Base-by-base conservation (phyloP, 1,139 yeast species). In the Candida mesenterica region DNA sequence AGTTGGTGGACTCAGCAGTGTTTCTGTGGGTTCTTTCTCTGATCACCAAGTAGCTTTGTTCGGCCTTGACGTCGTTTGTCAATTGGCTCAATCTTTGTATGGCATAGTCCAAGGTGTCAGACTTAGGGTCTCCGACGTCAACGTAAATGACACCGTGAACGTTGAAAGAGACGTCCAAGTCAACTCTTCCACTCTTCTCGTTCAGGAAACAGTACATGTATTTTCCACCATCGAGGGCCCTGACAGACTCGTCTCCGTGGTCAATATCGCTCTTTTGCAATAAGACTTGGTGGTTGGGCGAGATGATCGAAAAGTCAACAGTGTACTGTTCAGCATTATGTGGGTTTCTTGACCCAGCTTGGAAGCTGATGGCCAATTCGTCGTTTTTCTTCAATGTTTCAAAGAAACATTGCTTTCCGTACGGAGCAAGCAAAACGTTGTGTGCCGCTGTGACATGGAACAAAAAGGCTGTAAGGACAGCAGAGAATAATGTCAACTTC, bases 21-120 rank as follows among this genome's bases (percentile, higher is more conserved):
- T 92, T 92, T 75, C 98, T 85, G 65, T 92, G 98, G 23, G 95
- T 86, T 67, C 97, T 82, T 66, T 92, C 98, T 65, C 98, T 82
- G 43, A 92, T 89, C 32, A 89, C 95, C 54, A 92, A 82, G 66
- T 92, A 92, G 48, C 88, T 79, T 57, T 84, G 94, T 66, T 92
- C 98, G 49, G 90, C 94, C 65, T 84, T 85, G 44, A 92, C 89
- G 53, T 88, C 96, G 49, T 79, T 79, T 31, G 95, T 82, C 52
- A 87, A 71, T 46, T 85, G 87, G 46, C 81, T 68, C 53, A 92
- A 72, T 59, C 80, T 77, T 59, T 80, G 79, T 38, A 92, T 87
- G 38, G 95, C 90, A 42, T 82, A 79, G 55, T 92, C 97, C 53
- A 92, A 72, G 34, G 92, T 79, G 56, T 89, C 90, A 25, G 83